A percentile compares a stretch with the other conserved stretches of the same genome.
These are phyloP conservation scores for Aspergillus fumigatus DNA, from an alignment of 2,329 filamentous ascomycete species.

Conservation along the genomic window DNA sequence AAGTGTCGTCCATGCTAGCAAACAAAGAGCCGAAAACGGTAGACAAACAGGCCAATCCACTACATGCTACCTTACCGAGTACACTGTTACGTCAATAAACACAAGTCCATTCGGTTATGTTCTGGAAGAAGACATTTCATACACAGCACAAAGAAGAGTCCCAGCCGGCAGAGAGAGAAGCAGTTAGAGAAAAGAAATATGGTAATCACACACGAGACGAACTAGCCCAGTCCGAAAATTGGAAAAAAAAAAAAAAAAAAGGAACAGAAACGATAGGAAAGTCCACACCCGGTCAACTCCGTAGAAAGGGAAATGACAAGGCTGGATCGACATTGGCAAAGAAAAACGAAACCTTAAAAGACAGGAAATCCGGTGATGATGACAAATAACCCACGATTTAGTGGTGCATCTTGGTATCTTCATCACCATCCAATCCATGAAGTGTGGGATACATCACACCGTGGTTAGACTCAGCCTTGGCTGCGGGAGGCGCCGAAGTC, in stretches of 20 bases:
- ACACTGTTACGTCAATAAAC: not conserved
- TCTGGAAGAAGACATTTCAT: not conserved
- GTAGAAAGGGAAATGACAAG: not conserved
- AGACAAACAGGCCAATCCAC: not conserved
- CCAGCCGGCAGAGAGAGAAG: not conserved
- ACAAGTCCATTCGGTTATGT: not conserved
- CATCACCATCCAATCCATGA: conserved; percentile 31
- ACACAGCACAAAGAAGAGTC: not conserved
- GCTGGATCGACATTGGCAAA: too few species aligned
- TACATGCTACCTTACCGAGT: not conserved
- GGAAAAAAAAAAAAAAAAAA: conserved; percentile 7
- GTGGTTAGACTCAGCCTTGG: conserved; percentile 7
- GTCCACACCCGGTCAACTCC: not conserved
- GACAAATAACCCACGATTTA: conserved; percentile 13
- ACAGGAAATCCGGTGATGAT: not conserved
- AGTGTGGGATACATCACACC: conserved; percentile 30
- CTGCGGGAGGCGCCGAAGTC: not conserved
- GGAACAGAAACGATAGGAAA: conserved; percentile 4
- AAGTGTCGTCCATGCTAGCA: not conserved
- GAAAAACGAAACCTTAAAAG: not conserved
- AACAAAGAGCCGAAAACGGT: not conserved
- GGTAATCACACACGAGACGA: not conserved
- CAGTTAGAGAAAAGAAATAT: not conserved
- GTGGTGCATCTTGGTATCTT: conserved; percentile 34
- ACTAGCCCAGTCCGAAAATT: not conserved